Base-by-base conservation (phyloP, 345 rosid genomes). In the Lagerstroemia speciosa region DNA sequence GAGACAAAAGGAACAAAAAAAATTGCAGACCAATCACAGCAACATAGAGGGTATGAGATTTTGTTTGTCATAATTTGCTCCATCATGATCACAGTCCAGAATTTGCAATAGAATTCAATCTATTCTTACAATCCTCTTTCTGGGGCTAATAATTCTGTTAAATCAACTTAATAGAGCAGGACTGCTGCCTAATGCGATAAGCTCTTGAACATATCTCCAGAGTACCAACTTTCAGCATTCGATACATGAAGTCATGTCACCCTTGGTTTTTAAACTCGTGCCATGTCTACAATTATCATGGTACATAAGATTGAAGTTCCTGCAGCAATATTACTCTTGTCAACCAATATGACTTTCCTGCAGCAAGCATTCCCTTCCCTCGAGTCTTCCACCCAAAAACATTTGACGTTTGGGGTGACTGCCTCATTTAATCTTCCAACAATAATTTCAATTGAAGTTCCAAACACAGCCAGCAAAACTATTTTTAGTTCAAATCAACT, bases 311-410 rank as follows among this genome's bases (percentile, higher is more conserved):
- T n/a, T n/a, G n/a, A n/a, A n/a, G n/a, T n/a, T n/a, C n/a, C n/a
- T n/a, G n/a, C n/a, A n/a, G n/a, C n/a, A n/a, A n/a, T n/a, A 19
- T 19, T 53, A n/a, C 6, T 41, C 2, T n/a, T n/a, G 0, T n/a
- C 29, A 6, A 53, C 30, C 60, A 22, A 14, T n/a, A 53, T 53
- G 3, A n/a, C 60, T 53, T 53, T 53, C 60, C 30, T n/a, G 29
- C 29, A n/a, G 60, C 60, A 53, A 53, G 60, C 60, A n/a, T 53
- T 53, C 24, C 60, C 24, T 53, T 53, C 60, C 60, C 60, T 53
- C 4, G 60, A 8, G 30, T 53, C 60, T 53, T 24, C 30, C 12
- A 53, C 60, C 24, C 60, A 53, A 9, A 24, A n/a, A 10, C 24
- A 36, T 48, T 48, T 48, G 9, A 19, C 17, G 5, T 48, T 19